Evolutionary conservation across 495 filamentous ascomycete genomes (phyloP), one percentile per base, ranked within the genome.

Genomic region (Neurospora sp.): DNA sequence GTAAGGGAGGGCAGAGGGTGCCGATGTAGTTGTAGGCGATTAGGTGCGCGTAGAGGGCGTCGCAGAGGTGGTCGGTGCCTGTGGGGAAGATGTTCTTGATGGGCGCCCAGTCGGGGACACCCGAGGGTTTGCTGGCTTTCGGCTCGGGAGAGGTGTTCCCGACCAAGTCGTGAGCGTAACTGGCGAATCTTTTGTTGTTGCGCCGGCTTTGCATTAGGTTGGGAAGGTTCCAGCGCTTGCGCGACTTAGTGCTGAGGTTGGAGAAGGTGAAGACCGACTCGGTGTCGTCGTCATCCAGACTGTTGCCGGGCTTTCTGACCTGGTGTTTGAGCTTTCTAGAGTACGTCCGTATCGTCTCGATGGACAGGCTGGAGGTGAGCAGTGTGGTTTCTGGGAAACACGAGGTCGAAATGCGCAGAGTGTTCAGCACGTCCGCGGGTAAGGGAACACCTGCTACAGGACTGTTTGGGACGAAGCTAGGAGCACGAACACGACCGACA

Each of bases 21-120:
- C 84, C 79, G 38, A 91, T 78, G 77, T 90, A 90, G 75, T 91
- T 91, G 72, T 87, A 88, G 0, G 88, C 89, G 23, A 91, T 83
- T 27, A 92, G 75, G 46, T 89, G 86, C 2, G 89, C 89, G 72
- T 90, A 91, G n/a, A 92, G 84, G 6, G 88, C 84, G 69, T 90
- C 87, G 39, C 89, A 86, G 5, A 89, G 78, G 71, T 84, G 85
- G 70, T 89, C 85, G 6, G 86, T 81, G 31, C 84, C 86, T 9
- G 83, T 72, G 0, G 88, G 87, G 71, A 91, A 92, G 31, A 91
- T 88, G 20, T 84, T 85, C 35, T 85, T 84, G 74, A 92, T 87
- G 7, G 86, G 84, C 1, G 75, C 70, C 84, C 84, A 86, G n/a
- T 78, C 74, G 12, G 79, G 74, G 59, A 73, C 76, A 14, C 44